A percentile compares a stretch with the other conserved stretches of the same genome.
Evolutionary conservation across 257 asterid species (phyloP).

Genomic region (Rubia yunnanensis): DNA sequence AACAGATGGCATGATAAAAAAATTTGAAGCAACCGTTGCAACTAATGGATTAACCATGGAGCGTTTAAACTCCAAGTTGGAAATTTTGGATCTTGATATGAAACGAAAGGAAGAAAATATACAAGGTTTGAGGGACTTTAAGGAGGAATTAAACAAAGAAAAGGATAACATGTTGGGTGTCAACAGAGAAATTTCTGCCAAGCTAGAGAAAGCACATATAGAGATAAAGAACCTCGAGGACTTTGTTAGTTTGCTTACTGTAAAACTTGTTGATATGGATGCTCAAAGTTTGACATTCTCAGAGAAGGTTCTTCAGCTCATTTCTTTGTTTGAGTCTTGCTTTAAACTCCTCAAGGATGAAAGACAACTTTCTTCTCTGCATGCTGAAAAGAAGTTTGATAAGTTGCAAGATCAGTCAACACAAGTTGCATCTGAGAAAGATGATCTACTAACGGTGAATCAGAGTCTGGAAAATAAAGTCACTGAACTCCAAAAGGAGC

Average conservation of each 20-base stretch:
- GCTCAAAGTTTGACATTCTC: constrained; percentile 57
- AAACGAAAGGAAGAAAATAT: constrained; percentile 54
- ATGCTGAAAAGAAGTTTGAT: constrained; percentile 59
- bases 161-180: constrained; percentile 43
- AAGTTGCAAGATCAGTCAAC: constrained; percentile 40
- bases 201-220: constrained; percentile 45
- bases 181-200: constrained; percentile 40
- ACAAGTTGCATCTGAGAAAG: constrained; percentile 50
- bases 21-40: constrained; percentile 50
- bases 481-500: constrained; percentile 79
- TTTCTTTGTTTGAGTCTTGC: constrained; percentile 52
- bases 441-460: constrained; percentile 45
- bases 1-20: constrained; percentile 53
- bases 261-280: constrained; percentile 59
- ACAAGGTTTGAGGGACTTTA: constrained; percentile 35
- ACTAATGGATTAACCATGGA: constrained; percentile 41
- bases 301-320: constrained; percentile 54
- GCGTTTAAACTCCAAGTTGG: constrained; percentile 56
- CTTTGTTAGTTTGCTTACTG: constrained; percentile 50
- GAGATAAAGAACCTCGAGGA: constrained; percentile 63
- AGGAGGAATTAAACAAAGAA: constrained; percentile 54
- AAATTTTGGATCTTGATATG: constrained; percentile 48
- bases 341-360: constrained; percentile 59
- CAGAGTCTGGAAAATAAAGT: constrained; percentile 52
- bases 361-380: constrained; percentile 49